Evolutionary conservation across 306 rosid species (phyloP).

Genomic region (Acacia crassicarpa): DNA sequence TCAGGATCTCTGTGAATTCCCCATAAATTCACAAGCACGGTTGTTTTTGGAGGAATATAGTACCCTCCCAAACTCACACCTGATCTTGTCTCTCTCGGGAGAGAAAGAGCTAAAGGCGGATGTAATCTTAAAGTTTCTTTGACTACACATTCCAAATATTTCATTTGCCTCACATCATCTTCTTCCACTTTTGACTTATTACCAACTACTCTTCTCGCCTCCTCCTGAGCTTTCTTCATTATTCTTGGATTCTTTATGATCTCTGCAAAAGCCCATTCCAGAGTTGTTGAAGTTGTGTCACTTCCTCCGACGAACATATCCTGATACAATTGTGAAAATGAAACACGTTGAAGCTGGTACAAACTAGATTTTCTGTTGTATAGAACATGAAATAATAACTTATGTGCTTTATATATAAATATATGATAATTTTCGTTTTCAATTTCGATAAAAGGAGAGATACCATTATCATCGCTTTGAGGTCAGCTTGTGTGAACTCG

Average conservation of each 20-base stretch:
- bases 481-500: background rate
- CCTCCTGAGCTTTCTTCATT: conserved; percentile 40
- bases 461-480: conserved; percentile 5
- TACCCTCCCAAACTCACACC: conserved; percentile 29
- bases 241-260: background rate
- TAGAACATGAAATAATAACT: too few species aligned
- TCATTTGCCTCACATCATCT: conserved; percentile 40
- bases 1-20: conserved; percentile 19
- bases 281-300: background rate
- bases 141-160: conserved; percentile 40
- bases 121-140: conserved; percentile 34
- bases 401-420: too few species aligned
- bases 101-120: conserved; percentile 38
- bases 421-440: too few species aligned
- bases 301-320: conserved; percentile 21
- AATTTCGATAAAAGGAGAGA: background rate
- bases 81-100: conserved; percentile 31
- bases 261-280: conserved; percentile 17
- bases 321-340: background rate
- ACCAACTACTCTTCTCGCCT: conserved; percentile 34
- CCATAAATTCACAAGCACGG: conserved; percentile 33
- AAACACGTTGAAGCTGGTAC: background rate
- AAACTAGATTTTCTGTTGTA: too few species aligned
- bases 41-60: conserved; percentile 34
- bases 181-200: conserved; percentile 25